Evolutionary conservation across 495 filamentous ascomycete genomes (phyloP), one percentile per base, ranked within the genome.

Genomic region (Penicillium angulare): DNA sequence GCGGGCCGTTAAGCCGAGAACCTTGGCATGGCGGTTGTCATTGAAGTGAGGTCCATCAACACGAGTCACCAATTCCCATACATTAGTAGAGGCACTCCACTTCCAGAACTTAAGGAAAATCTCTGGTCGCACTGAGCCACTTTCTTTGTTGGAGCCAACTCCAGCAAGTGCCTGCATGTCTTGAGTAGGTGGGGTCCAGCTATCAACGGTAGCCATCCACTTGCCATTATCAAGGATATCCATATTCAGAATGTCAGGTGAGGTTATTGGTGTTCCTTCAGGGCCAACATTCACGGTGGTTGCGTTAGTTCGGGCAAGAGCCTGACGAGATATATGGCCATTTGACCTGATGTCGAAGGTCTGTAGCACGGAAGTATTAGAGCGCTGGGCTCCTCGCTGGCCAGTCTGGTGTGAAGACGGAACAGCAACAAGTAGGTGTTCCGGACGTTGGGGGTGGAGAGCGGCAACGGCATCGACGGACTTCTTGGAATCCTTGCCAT

Each of bases 171-270:
- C 68, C 33, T 75, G 71, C n/a, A 86, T 43, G 56, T 92, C 89
- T 47, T 76, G 73, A 23, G 69, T 67, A 16, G 85, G 82, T 16
- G 90, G 91, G 42, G 74, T 79, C 93, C 93, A 99, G 49, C 87
- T 85, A 60, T 99, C 95, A 3, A 95, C 79, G 0, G 89, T 96
- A 29, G 88, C 90, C 53, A 99, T 77, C 93, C 93, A 99, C 54
- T 84, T 79, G 1, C 91, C 92, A 63, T 97, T 86, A 21, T 76
- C 64, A 18, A 87, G 88, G 50, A 92, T 78, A 43, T 81, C 76
- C 47, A 99, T 68, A 41, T 84, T 79, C 10, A 77, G 85, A 38
- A 95, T 77, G 52, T 86, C 82, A 7, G 93, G 92, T 49, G 95
- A 84, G 1, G 75, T 64, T 38, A 97, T 78, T 16, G 77, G 73